Evolutionary conservation across 2,329 filamentous ascomycete species (phyloP).

Genomic region (Fusarium kyushuense): DNA sequence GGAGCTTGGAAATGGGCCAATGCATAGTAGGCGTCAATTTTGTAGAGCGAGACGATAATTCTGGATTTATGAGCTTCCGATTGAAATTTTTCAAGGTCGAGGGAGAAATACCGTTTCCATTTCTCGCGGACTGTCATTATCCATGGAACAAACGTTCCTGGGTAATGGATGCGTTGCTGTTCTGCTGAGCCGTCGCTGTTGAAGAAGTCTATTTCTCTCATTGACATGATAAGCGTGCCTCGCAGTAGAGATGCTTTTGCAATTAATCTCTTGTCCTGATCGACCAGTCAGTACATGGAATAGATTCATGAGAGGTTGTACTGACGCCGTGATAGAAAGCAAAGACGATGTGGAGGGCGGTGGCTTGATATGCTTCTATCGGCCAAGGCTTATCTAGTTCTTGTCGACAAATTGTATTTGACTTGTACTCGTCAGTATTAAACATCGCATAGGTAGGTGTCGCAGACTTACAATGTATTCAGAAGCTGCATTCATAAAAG

Average conservation of each 20-base stretch:
- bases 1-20: conserved; percentile 50
- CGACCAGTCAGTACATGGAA: background rate
- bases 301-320: background rate
- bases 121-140: conserved; percentile 49
- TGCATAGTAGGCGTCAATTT: conserved; percentile 56
- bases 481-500: conserved; percentile 50
- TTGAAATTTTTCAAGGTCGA: no score
- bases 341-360: conserved; percentile 56
- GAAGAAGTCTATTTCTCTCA: conserved; percentile 55
- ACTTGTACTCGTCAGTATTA: conserved; percentile 7
- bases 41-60: conserved; percentile 52
- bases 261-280: conserved; percentile 50
- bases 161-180: conserved; percentile 53
- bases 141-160: conserved; percentile 56
- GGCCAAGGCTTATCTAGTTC: conserved; percentile 46
- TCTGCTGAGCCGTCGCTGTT: conserved; percentile 50
- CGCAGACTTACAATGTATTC: conserved; percentile 46
- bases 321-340: conserved; percentile 54
- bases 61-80: conserved; percentile 43
- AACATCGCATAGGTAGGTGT: background rate
- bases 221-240: conserved; percentile 51
- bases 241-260: conserved; percentile 52
- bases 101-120: conserved; percentile 51
- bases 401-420: conserved; percentile 29
- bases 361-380: conserved; percentile 51